Conservation (phyloP, 257 asterid species). For the Capsicum pubescens region DNA sequence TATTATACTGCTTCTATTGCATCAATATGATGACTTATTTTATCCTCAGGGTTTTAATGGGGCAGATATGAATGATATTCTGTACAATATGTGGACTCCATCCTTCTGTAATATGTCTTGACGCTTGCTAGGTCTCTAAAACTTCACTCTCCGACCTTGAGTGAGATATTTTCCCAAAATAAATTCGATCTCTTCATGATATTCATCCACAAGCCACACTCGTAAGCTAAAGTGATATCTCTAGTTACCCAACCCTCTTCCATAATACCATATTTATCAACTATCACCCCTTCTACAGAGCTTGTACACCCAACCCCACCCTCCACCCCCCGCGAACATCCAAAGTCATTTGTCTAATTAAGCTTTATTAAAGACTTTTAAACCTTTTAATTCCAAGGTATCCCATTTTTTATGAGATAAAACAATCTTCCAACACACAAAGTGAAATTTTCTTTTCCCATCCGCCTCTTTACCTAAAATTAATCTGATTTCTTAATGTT, state of each 20-base stretch:
- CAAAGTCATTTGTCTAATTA: neutral
- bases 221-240: neutral
- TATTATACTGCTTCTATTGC: neutral
- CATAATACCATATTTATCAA: neutral
- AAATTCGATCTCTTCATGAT: too few relatives aligned
- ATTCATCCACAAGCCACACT: neutral
- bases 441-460: neutral
- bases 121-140: neutral
- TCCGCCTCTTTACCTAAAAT: neutral
- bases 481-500: neutral
- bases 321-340: too few relatives aligned
- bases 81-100: neutral
- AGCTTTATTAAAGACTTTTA: neutral
- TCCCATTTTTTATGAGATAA: neutral
- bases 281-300: neutral
- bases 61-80: slow-evolving; percentile 63
- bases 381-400: neutral
- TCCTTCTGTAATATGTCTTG: neutral
- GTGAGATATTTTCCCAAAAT: neutral
- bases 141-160: neutral
- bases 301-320: neutral
- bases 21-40: slow-evolving; percentile 11
- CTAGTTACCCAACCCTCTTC: neutral
- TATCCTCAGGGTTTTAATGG: slow-evolving; percentile 84
- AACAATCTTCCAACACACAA: neutral